phyloP scores from a whole-genome alignment of 306 rosid species.

The Vigna mungo region DNA sequence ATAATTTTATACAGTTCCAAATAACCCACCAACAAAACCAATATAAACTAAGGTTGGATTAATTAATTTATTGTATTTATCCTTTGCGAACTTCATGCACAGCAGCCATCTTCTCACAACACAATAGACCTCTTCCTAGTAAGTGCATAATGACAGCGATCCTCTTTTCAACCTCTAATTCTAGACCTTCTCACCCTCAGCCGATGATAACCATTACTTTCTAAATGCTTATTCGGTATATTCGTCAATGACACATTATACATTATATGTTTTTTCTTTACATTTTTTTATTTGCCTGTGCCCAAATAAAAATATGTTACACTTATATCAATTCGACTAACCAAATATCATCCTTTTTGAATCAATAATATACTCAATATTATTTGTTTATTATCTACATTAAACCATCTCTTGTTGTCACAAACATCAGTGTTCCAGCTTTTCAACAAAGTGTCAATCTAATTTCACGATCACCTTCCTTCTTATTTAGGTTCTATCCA shows the following conservation, averaged over 20 bases:
- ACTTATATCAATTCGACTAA: constrained; percentile 1
- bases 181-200: not conserved
- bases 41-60: no score
- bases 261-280: not conserved
- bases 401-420: not conserved
- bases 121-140: not conserved
- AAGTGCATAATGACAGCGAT: not conserved
- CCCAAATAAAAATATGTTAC: not conserved
- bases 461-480: no score
- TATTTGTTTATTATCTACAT: not conserved
- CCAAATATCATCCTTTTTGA: not conserved
- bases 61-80: not conserved
- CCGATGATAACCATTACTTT: not conserved
- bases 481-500: no score
- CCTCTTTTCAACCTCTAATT: not conserved
- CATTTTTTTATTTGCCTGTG: not conserved
- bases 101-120: not conserved
- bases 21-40: not conserved
- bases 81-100: not conserved
- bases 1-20: not conserved
- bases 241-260: not conserved
- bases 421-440: no score
- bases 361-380: constrained; percentile 9
- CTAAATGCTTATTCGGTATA: not conserved
- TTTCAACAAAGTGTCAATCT: no score